Percentiles rank a stretch among this genome's conserved stretches.
Conservation (phyloP, 108 stramenopile genomes). For the Nitzschia sp. region DNA sequence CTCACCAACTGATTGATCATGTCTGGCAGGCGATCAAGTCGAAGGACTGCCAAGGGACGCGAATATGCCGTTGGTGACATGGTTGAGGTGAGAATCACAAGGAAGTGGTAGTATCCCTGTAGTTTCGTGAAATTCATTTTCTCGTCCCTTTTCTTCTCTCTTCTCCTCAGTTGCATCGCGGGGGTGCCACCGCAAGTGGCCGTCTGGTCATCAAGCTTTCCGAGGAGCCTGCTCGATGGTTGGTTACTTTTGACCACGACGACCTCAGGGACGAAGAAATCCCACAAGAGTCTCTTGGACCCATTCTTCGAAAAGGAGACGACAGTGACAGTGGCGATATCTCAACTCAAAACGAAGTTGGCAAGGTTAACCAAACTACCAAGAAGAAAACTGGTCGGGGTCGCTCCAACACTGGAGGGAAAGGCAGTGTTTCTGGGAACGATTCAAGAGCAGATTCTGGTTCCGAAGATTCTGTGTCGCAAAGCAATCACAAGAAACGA, state of each 20-base stretch:
- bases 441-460: constrained; percentile 11
- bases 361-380: not conserved
- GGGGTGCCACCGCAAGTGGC: constrained; percentile 6
- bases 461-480: constrained; percentile 11
- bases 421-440: not conserved
- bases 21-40: constrained; percentile 22
- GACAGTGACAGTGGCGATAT: constrained; percentile 13
- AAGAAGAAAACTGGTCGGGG: constrained; percentile 9
- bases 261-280: constrained; percentile 28
- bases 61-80: constrained; percentile 29
- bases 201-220: constrained; percentile 12
- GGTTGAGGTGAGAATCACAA: constrained; percentile 31
- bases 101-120: not conserved
- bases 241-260: constrained; percentile 31
- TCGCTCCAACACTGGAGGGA: not conserved
- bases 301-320: constrained; percentile 10
- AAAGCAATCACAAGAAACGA: constrained; percentile 11
- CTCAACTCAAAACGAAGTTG: not conserved
- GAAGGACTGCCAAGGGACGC: constrained; percentile 18
- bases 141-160: not conserved
- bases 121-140: not conserved
- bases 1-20: no score
- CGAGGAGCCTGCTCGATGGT: constrained; percentile 17
- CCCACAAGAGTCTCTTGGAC: constrained; percentile 13
- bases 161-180: not conserved